Evolutionary conservation across 177 flowering plant species (phyloP), one percentile per base, ranked within the genome.

Genomic region (Vitis hybrid): DNA sequence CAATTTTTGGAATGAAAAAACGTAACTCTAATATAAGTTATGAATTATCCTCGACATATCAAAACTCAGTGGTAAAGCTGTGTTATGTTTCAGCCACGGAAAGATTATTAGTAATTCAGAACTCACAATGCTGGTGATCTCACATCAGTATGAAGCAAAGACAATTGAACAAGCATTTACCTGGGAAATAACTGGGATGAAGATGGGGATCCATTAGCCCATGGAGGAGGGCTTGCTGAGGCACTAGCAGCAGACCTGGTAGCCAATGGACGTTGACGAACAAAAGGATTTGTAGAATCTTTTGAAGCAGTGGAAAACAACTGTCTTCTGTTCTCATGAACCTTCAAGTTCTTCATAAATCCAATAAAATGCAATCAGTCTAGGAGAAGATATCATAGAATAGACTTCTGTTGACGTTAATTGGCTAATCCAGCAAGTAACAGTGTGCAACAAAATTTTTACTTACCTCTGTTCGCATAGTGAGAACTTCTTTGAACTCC

Each of bases 401-500:
- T 50, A 45, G 51, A 5, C 3, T 62, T 50, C 19, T 2, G 48
- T 3, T 50, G 11, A 64, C 12, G 19, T 64, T 9, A 45, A 54
- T 16, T 4, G 58, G 11, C 58, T 19, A 52, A 65, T 51, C 34
- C 50, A 12, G 15, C 22, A 53, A 31, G n/a, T 12, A 0, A 8
- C 10, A 55, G 9, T 0, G 4, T 26, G 49, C 54, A 59, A 39
- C 49, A 70, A 34, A 13, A 70, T 53, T n/a, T 63, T 15, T 18
- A 22, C 60, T 67, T 81, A 93, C 99, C 97, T 95, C 99, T 68
- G 99, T 95, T 49, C 99, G 82, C 94, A 85, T 85, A 66, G 99
- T 95, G 26, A 95, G 90, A 29, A 95, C 99, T 70, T 95, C 99
- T 76, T 95, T 95, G 72, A 95, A 95, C 83, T 93, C 98, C 74